Base-by-base conservation (phyloP, 2,329 filamentous ascomycete genomes). In the Scedosporium apiospermum region DNA sequence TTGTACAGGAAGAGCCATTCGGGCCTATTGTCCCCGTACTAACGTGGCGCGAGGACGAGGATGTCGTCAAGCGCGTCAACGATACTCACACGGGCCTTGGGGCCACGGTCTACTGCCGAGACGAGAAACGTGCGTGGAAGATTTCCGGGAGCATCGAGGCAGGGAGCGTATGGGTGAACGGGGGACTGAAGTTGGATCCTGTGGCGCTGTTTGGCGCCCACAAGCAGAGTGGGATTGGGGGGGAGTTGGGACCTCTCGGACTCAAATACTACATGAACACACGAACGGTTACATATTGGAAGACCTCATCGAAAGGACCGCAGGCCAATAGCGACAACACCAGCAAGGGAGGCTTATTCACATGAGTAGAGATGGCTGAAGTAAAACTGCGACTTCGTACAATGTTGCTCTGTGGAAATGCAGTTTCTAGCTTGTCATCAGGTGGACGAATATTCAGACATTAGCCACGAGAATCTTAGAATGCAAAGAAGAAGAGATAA, bases 11-110 rank as follows among this genome's bases (percentile, higher is more conserved):
- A 66, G 82, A 85, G 68, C 80, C 78, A 0, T 75, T 75, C 49
- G 81, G 81, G 0, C 87, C 87, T 0, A 84, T 90, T 38, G 77
- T 89, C 1, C 86, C 87, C 0, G 73, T 88, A 6, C 68, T 88
- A 62, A 80, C 78, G 21, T 90, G 85, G 85, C 75, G 75, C 0
- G 77, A 81, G 30, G 86, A 89, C 64, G 79, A 79, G 4, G 84
- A 88, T 18, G 82, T 86, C 0, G 73, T 88, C 34, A 69, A 70
- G 1, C 77, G 83, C 3, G 84, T 81, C 1, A 87, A 87, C 64
- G 74, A 77, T 21, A 74, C 75, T 1, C 75, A 80, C 23, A 78
- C 77, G 34, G 84, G 82, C 0, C 76, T 87, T 0, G 83, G 82
- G 0, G 79, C 82, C 1, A 84, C 83, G 0, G 78, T 88, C 0